phyloP scores from a whole-genome alignment of 1,139 yeast genomes.

The Magnusiomyces paraingens region DNA sequence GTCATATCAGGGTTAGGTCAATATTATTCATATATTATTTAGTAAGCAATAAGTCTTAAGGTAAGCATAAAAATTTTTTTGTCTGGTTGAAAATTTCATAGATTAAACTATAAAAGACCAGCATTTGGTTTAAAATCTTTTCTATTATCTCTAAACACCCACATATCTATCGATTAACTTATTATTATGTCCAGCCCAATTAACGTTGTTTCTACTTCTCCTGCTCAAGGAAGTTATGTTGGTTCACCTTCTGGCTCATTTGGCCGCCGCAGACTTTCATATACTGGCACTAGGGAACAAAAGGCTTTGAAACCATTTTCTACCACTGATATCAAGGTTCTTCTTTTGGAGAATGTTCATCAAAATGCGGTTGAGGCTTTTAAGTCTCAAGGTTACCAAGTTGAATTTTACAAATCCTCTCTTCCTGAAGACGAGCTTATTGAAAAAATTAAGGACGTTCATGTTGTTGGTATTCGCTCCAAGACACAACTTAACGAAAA shows the following conservation, averaged over 20 bases:
- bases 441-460: conserved; percentile 88
- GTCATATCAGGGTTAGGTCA: too few relatives aligned
- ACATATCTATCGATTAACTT: neutral
- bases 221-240: conserved; percentile 59
- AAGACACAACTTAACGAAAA: conserved; percentile 83
- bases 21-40: too few relatives aligned
- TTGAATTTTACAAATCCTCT: conserved; percentile 86
- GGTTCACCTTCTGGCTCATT: conserved; percentile 43
- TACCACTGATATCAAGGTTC: conserved; percentile 86
- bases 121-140: too few relatives aligned
- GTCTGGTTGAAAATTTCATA: neutral
- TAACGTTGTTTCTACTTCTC: conserved; percentile 42
- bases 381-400: conserved; percentile 89
- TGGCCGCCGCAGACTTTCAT: conserved; percentile 35
- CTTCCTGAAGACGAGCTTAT: conserved; percentile 89
- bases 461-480: conserved; percentile 96
- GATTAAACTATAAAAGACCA: neutral
- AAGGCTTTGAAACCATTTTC: conserved; percentile 83
- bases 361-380: conserved; percentile 84
- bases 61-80: too few relatives aligned
- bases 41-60: too few relatives aligned
- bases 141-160: neutral
- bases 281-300: conserved; percentile 26
- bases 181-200: conserved; percentile 18
- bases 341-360: conserved; percentile 88